Base-by-base conservation (phyloP, 2,329 filamentous ascomycete genomes). In the Falciphora oryzae region DNA sequence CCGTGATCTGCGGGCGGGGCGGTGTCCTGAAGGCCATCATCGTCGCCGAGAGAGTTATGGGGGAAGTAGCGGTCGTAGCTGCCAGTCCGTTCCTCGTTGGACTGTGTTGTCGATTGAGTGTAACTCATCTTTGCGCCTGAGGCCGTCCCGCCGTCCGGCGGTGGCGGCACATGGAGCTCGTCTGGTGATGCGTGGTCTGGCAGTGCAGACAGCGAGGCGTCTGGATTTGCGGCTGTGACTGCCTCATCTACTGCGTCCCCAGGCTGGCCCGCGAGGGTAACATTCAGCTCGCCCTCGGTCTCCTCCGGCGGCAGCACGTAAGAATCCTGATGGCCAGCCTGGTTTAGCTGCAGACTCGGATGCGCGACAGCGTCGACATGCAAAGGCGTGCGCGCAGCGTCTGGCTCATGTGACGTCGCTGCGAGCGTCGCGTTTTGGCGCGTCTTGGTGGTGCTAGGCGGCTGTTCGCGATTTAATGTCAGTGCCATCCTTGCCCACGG, bases 81-180 rank as follows among this genome's bases (percentile, higher is more conserved):
- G 38, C 61, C 22, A 11, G 44, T 62, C 53, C 84, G 80, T 60
- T 78, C 83, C 59, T 81, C 79, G 68, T 87, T 87, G 65, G 79
- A 75, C 72, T 87, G 84, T 1, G 84, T 87, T 1, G 81, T 81
- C 13, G 83, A 83, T 65, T 81, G 79, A 14, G 81, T 63, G 57
- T n/a, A 57, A 22, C 32, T 59, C n/a, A 32, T 63, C 35, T 29
- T 63, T 57, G 57, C 31, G 44, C 27, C 31, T n/a, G 29, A 16
- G 28, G 44, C 29, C 61, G 38, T 62, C n/a, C 22, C 61, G 61
- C 25, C 44, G n/a, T n/a, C 22, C 7, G 22, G 44, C 22, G 44
- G 22, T n/a, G 44, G 44, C 44, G 44, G 44, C 44, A 53, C 44
- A 53, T 53, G 44, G n/a, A 25, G 44, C 22, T 53, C 44, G 44